Evolutionary conservation across 352 stramenopile species (phyloP).

Genomic region (Aphanomyces cochlioides): DNA sequence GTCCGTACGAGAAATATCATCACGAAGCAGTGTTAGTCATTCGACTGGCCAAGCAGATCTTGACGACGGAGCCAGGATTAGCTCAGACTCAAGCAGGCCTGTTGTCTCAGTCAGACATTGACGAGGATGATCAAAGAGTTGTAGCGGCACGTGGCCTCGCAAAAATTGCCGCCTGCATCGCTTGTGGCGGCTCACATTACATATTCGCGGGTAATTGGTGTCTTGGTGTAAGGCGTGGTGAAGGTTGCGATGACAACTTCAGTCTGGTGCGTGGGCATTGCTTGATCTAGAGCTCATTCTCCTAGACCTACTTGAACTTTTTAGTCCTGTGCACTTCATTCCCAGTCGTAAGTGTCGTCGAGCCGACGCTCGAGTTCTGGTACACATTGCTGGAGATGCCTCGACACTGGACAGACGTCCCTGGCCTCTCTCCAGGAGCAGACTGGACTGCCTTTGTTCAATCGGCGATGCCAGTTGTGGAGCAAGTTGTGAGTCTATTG

Average conservation of each 20-base stretch:
- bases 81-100: not conserved
- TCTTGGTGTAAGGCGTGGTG: not conserved
- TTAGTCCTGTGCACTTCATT: constrained; percentile 61
- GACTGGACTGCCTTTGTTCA: constrained; percentile 37
- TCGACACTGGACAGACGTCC: constrained; percentile 35
- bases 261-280: not conserved
- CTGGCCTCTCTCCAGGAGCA: constrained; percentile 35
- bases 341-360: constrained; percentile 46
- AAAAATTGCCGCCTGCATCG: constrained; percentile 22
- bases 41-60: constrained; percentile 3
- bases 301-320: constrained; percentile 40
- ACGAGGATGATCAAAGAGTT: constrained; percentile 52
- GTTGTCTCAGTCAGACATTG: constrained; percentile 33
- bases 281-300: not conserved
- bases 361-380: constrained; percentile 82
- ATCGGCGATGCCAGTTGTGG: constrained; percentile 43
- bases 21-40: constrained; percentile 17
- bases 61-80: constrained; percentile 4
- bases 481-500: constrained; percentile 61
- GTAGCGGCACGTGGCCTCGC: constrained; percentile 40
- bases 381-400: constrained; percentile 82
- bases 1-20: constrained; percentile 2
- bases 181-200: constrained; percentile 23
- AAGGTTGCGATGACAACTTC: not conserved
- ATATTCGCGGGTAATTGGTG: constrained; percentile 24